Base-by-base conservation (phyloP, 163 green algal genomes). In the Scenedesmus sp. region DNA sequence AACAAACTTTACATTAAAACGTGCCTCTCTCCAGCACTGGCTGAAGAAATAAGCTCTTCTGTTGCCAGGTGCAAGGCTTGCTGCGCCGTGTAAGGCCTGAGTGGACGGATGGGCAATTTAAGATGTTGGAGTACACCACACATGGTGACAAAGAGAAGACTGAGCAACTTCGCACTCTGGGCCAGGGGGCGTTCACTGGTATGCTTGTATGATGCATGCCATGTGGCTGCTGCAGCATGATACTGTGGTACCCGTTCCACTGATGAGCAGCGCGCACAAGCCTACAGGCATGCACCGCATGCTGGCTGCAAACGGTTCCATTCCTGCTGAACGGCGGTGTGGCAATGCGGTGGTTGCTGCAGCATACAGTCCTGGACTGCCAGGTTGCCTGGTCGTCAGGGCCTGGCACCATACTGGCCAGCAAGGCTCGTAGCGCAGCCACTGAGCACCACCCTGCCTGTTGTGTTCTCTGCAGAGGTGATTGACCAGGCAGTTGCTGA, bases 181-280 rank as follows among this genome's bases (percentile, higher is more conserved):
- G 92, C 2, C 56, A 89, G n/a, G 92, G 92, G 1, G 92, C 92
- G 46, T 94, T 94, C 83, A 93, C 90, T 12, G 68, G 68, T 46
- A 65, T 72, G 51, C 33, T 12, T 79, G 6, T 81, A 7, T 80
- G 33, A 76, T 37, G 59, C 53, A 79, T 16, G 44, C 70, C 37
- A 51, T 26, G 16, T 26, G 16, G 22, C 12, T 35, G 49, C 53
- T 35, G 15, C 35, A 20, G 18, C 43, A 68, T 70, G 20, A 30
- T 43, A n/a, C 43, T 85, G 80, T 56, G 15, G 20, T n/a, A n/a
- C 1, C 20, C 10, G 56, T n/a, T 7, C 1, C 22, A 7, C 56
- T 10, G 7, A 70, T 16, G 56, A 70, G 20, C 51, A 61, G 51
- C n/a, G n/a, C 22, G 15, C 20, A 70, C 1, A n/a, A 20, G 7